Base-by-base conservation (phyloP, 305 asterid species). In the Fraxinus latifolia region DNA sequence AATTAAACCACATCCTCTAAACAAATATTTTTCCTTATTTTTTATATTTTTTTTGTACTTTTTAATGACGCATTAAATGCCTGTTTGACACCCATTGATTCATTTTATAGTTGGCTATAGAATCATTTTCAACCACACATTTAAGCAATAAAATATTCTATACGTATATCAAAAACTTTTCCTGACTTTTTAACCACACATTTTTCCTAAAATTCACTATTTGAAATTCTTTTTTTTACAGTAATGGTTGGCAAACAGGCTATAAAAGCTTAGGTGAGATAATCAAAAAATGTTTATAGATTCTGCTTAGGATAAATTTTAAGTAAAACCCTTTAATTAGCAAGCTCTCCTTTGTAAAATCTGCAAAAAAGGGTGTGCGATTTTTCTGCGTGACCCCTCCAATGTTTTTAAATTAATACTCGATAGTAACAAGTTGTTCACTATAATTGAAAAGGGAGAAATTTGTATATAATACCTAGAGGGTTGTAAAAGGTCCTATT, bases 261-360 rank as follows among this genome's bases (percentile, higher is more conserved):
- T 37, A 47, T 15, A 39, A 39, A 44, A 44, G 53, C 5, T 12
- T 44, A 44, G 53, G 29, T 25, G 0, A 25, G 29, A 25, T 25
- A 25, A 25, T 58, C 82, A 79, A 2, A 3, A 31, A 75, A 55
- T 47, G 70, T 76, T 25, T 29, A 15, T 4, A 27, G 42, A 47
- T 27, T 50, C 31, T 55, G 9, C 42, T 0, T 9, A 19, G 73
- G 60, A 73, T 75, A 80, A 80, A 25, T 76, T 80, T 80, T 23
- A 82, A 50, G 15, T n/a, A 32, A 34, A 21, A 37, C 4, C 72
- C 74, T 33, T 72, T 33, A 42, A 83, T 72, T 53, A 82, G 80
- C 53, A 2, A 31, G 82, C 79, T 39, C 3, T 44, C n/a, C n/a
- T 9, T 42, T 44, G n/a, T 9, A 44, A 44, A 12, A 44, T 44